Evolutionary conservation across 768 basidiomycete genomes (phyloP).

Genomic region (Pisolithus microcarpus): DNA sequence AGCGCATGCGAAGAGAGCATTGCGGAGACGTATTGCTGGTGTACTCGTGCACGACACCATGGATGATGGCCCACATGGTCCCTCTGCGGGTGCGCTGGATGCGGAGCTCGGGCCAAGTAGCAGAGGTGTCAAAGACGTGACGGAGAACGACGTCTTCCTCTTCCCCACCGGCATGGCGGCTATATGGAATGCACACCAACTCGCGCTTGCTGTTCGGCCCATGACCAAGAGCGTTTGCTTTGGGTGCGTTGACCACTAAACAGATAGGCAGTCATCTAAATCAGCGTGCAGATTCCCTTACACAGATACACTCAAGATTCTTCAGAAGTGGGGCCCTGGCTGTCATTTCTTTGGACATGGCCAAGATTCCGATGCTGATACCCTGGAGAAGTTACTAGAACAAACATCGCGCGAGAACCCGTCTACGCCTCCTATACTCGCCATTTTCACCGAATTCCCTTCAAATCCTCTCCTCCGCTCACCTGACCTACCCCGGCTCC

Average conservation of each 20-base stretch:
- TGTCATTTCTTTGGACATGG: conserved; percentile 85
- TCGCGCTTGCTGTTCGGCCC: conserved; percentile 45
- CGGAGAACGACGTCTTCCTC: conserved; percentile 84
- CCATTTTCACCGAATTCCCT: conserved; percentile 90
- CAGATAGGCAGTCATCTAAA: neutral
- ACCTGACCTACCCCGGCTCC: conserved; percentile 66
- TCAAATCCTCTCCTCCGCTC: conserved; percentile 92
- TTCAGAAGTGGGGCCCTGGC: conserved; percentile 95
- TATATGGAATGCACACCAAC: conserved; percentile 85
- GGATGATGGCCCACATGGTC: conserved; percentile 27
- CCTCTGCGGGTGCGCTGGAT: conserved; percentile 39
- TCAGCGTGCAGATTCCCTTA: conserved; percentile 71
- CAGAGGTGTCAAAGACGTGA: conserved; percentile 60
- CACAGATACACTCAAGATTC: conserved; percentile 87
- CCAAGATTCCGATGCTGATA: conserved; percentile 64
- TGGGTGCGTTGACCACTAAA: conserved; percentile 54
- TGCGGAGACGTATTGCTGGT: conserved; percentile 87
- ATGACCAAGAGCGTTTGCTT: conserved; percentile 85
- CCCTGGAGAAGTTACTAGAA: conserved; percentile 57
- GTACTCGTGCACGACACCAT: conserved; percentile 58
- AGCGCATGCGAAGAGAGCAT: conserved; percentile 73
- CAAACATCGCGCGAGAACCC: conserved; percentile 32
- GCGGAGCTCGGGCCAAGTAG: conserved; percentile 53
- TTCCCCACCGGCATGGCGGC: conserved; percentile 89
- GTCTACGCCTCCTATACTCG: conserved; percentile 54